Conservation (phyloP, 2,329 filamentous ascomycete species). For the Xylaria sp. region DNA sequence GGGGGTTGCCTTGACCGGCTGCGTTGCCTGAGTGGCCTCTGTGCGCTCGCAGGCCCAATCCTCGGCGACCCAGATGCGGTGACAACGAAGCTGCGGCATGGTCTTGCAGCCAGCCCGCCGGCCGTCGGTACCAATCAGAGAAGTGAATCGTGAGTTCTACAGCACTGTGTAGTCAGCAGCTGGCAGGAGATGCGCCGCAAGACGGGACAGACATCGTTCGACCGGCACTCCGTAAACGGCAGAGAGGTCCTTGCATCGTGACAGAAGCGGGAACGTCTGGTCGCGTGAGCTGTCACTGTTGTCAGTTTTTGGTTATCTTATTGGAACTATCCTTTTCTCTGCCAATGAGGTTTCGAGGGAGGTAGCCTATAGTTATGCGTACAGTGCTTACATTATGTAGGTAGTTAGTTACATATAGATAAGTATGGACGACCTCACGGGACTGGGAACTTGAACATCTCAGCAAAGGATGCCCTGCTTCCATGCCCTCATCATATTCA, state of each 20-base stretch:
- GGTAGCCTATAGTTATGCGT: background rate
- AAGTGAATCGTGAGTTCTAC: background rate
- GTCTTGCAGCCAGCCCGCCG: slow-evolving; percentile 24
- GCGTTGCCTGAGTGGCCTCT: slow-evolving; percentile 21
- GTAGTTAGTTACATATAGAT: no score
- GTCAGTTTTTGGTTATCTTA: background rate
- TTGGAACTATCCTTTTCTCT: background rate
- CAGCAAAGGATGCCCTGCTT: no score
- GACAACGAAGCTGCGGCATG: slow-evolving; percentile 28
- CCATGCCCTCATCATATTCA: no score
- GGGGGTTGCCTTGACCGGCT: slow-evolving; percentile 5
- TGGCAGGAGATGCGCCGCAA: slow-evolving; percentile 10
- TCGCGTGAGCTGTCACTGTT: slow-evolving; percentile 27
- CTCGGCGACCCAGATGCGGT: slow-evolving; percentile 28
- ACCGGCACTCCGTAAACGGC: slow-evolving; percentile 30
- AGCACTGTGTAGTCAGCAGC: background rate
- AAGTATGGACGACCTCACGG: no score
- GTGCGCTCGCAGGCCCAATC: background rate
- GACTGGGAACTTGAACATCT: no score
- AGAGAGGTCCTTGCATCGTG: slow-evolving; percentile 5
- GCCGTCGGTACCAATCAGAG: slow-evolving; percentile 22
- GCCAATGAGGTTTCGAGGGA: background rate
- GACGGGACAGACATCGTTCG: slow-evolving; percentile 19
- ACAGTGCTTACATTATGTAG: no score
- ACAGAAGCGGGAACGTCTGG: slow-evolving; percentile 1